Conservation (phyloP, 129 eudicot species). For the Calendula officinalis region DNA sequence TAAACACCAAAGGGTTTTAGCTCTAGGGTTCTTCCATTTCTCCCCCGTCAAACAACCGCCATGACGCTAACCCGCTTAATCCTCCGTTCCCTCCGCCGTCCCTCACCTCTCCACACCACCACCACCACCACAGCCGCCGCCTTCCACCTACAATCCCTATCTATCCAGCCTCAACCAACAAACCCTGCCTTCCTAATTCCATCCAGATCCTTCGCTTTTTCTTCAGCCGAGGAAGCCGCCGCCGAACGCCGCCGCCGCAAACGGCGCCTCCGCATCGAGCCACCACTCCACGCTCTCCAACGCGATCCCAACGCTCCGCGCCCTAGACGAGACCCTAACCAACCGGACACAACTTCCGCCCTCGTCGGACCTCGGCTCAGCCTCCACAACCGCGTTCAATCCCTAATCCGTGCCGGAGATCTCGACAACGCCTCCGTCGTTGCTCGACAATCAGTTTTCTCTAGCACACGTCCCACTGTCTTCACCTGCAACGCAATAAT, state of each 20-base stretch:
- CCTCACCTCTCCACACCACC: constrained; percentile 23
- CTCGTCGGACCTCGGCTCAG: constrained; percentile 70
- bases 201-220: constrained; percentile 51
- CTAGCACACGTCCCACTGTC: constrained; percentile 69
- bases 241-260: constrained; percentile 92
- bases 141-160: constrained; percentile 17
- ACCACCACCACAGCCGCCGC: constrained; percentile 19
- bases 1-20: constrained; percentile 31
- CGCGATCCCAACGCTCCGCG: constrained; percentile 60
- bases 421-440: constrained; percentile 67
- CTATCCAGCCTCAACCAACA: constrained; percentile 25
- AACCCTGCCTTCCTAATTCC: constrained; percentile 35
- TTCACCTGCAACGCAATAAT: constrained; percentile 95
- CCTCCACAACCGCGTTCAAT: constrained; percentile 88
- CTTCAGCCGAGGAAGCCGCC: constrained; percentile 93
- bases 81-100: constrained; percentile 55
- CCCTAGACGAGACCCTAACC: constrained; percentile 53
- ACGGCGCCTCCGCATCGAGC: constrained; percentile 92
- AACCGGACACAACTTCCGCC: constrained; percentile 73
- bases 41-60: constrained; percentile 11
- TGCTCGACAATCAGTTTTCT: constrained; percentile 72
- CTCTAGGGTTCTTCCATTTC: constrained; percentile 37
- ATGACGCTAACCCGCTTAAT: constrained; percentile 54
- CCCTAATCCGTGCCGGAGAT: constrained; percentile 73
- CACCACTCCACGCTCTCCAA: constrained; percentile 83